Evolutionary conservation across 768 basidiomycete genomes (phyloP).

Genomic region (Coprinopsis sp.): DNA sequence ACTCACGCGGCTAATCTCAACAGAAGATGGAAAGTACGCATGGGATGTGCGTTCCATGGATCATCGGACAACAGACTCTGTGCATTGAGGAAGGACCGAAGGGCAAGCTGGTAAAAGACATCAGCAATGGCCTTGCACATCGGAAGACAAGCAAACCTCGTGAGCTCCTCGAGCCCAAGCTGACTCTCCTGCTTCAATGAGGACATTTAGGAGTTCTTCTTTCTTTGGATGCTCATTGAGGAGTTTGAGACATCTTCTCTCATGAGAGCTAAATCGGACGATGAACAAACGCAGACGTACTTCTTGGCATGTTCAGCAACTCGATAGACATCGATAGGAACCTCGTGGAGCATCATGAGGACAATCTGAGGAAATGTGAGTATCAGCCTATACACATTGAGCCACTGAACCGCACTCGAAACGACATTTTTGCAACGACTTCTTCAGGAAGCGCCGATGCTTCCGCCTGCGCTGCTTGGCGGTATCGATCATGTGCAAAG

Average conservation of each 20-base stretch:
- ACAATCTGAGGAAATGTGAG: slow-evolving; percentile 44
- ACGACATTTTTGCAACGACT: slow-evolving; percentile 60
- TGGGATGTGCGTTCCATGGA: slow-evolving; percentile 47
- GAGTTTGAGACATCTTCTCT: slow-evolving; percentile 52
- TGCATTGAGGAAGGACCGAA: slow-evolving; percentile 59
- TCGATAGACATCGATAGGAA: slow-evolving; percentile 57
- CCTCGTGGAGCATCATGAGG: slow-evolving; percentile 65
- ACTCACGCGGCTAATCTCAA: slow-evolving; percentile 61
- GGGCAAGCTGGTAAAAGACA: slow-evolving; percentile 42
- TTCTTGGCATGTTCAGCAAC: slow-evolving; percentile 67
- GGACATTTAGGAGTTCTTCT: slow-evolving; percentile 53
- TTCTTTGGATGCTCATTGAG: slow-evolving; percentile 57
- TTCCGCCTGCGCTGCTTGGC: slow-evolving; percentile 66
- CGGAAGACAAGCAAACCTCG: slow-evolving; percentile 40
- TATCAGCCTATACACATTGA: neutral
- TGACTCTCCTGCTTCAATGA: slow-evolving; percentile 66
- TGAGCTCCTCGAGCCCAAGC: slow-evolving; percentile 72
- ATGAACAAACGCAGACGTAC: slow-evolving; percentile 23
- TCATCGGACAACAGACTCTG: slow-evolving; percentile 47
- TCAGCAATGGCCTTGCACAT: neutral
- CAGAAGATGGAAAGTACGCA: slow-evolving; percentile 47
- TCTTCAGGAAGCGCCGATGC: slow-evolving; percentile 45
- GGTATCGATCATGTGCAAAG: slow-evolving; percentile 70
- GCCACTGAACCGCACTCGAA: slow-evolving; percentile 40
- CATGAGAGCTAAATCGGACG: neutral